Evolutionary conservation across 345 rosid genomes (phyloP), one percentile per base, ranked within the genome.

Genomic region (Cardamine resedifolia): DNA sequence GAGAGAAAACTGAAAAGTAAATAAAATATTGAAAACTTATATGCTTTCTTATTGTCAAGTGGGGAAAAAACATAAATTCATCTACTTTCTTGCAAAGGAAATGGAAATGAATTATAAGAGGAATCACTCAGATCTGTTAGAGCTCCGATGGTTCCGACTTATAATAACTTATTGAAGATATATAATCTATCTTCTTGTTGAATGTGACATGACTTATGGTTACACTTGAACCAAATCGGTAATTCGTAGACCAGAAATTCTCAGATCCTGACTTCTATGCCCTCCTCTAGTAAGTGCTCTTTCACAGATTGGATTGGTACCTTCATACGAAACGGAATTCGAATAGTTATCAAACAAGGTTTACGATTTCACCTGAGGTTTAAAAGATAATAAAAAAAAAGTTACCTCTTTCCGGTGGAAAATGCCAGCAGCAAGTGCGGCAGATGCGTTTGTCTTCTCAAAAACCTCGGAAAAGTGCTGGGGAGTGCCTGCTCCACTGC

Each of bases 351-450:
- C 19, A 24, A 36, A 62, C 15, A 15, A 51, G 50, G 45, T 19
- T 7, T 48, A 43, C 27, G 30, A 64, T 38, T 44, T 6, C 7
- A 31, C 44, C 31, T 8, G 45, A 15, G 62, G 58, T 33, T 58
- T 60, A 15, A 10, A 59, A 21, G 23, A 61, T 41, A 53, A 57
- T 30, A 8, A 10, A 15, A 44, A 15, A 44, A 33, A 24, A 5
- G 34, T 66, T 82, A 92, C 97, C 94, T 92, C 99, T 75, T 96
- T 87, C 58, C 98, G 80, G 45, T 96, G 99, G 85, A 96, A 96
- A 80, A 96, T 96, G 66, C 97, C 97, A 0, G 99, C 99, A 66
- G 99, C 99, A 57, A 96, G 97, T 10, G 95, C 97, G 0, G 97
- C 99, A 5, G 98, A 92, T 65, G 98, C 97, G 69, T 87, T 88